phyloP scores from a whole-genome alignment of 768 basidiomycete species.

The Astraeus odoratus region DNA sequence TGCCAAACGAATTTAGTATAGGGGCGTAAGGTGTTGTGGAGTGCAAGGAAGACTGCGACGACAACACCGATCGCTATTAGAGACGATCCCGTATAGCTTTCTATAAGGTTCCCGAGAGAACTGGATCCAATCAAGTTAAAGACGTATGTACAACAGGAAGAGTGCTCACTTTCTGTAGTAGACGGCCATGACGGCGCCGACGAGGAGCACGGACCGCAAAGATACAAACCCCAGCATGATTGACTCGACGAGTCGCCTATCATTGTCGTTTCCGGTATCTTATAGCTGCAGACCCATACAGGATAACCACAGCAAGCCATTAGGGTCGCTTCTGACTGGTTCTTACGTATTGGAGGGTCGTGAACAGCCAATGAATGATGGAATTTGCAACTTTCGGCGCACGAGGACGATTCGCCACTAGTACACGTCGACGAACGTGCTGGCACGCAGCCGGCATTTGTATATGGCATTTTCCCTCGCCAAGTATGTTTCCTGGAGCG shows the following conservation, averaged over 20 bases:
- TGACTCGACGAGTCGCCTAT: background rate
- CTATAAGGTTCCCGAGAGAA: constrained; percentile 12
- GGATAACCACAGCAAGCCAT: background rate
- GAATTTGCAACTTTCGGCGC: background rate
- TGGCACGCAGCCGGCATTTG: background rate
- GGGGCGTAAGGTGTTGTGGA: constrained; percentile 26
- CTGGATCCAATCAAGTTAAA: constrained; percentile 8
- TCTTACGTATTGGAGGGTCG: background rate
- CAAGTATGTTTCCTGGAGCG: background rate
- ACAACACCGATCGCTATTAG: constrained; percentile 22
- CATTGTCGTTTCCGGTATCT: background rate
- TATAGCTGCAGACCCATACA: constrained; percentile 1
- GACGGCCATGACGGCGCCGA: constrained; percentile 12
- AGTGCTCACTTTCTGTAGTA: constrained; percentile 15
- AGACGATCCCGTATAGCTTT: constrained; percentile 25
- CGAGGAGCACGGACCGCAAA: constrained; percentile 15
- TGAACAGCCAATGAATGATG: background rate
- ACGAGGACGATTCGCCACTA: constrained; percentile 2
- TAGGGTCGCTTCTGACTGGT: background rate
- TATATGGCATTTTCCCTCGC: background rate
- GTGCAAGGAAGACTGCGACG: constrained; percentile 14
- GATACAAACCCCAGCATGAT: constrained; percentile 7
- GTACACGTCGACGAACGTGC: constrained; percentile 2
- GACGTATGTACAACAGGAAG: background rate
- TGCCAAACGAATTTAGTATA: constrained; percentile 45